Evolutionary conservation across 345 rosid species (phyloP), one percentile per base, ranked within the genome.

Genomic region (Combretum micranthum): DNA sequence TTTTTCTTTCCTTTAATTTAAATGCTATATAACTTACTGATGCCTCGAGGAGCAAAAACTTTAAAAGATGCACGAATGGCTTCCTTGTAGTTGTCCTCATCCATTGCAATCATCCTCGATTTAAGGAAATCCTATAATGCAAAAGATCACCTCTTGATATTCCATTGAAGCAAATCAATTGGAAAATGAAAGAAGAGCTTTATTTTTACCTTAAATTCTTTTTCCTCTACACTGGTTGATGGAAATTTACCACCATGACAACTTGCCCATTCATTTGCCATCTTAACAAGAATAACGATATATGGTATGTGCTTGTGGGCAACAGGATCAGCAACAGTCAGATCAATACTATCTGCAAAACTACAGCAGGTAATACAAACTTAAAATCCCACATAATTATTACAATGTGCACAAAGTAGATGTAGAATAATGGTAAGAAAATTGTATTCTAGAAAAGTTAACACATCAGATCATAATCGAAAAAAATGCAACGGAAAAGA

Each of bases 81-180:
- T 87, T 93, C 99, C 77, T 70, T 81, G 76, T 86, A 89, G 76
- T 93, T 93, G 65, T 93, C 99, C 66, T 93, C 99, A 46, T 93
- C 97, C 19, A 64, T 20, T 48, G 86, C 61, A 69, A 71, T 59
- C 96, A 77, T 87, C 82, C 72, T 71, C 67, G 84, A 72, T 69
- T 83, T 93, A 49, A 93, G 74, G 75, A 83, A 81, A 64, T 87
- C 97, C 99, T 89, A 68, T 69, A 55, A 72, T 56, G 59, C 63
- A 43, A 65, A 52, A 72, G 47, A 58, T 43, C 32, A 14, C 56
- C 65, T 42, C 57, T 71, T 44, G 60, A 57, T 18, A 32, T 20
- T 47, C 55, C 23, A 46, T 20, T 51, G 17, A 21, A 42, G 39
- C 39, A 32, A 32, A 5, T 32, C 20, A 60, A 65, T 49, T 66